phyloP scores from a whole-genome alignment of 352 stramenopile genomes.

The Globisporangium paddicum region DNA sequence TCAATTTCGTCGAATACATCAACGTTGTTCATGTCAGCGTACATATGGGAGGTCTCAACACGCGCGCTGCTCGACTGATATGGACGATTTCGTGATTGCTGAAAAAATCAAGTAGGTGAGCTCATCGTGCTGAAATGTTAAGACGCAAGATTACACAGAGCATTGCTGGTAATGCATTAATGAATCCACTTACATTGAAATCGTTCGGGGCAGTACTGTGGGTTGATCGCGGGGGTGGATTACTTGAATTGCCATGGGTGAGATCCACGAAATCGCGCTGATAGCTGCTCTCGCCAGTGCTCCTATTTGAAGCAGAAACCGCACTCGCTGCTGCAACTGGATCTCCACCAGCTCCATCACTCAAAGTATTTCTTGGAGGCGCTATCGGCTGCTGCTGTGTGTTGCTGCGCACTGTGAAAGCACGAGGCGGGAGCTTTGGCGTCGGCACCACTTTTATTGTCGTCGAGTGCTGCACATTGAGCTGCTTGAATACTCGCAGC shows the following conservation, averaged over 20 bases:
- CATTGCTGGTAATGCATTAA: not conserved
- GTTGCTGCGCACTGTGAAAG: not conserved
- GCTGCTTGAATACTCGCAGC: slow-evolving; percentile 14
- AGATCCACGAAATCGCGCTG: slow-evolving; percentile 24
- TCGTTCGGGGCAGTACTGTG: not conserved
- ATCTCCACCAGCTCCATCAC: not conserved
- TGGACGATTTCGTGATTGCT: not conserved
- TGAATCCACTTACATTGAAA: not conserved
- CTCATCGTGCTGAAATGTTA: not conserved
- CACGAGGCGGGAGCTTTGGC: slow-evolving; percentile 3
- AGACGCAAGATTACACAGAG: not conserved
- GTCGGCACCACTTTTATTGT: slow-evolving; percentile 42
- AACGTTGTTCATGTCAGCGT: slow-evolving; percentile 15
- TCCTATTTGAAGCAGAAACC: not conserved
- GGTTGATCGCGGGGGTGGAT: not conserved
- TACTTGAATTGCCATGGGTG: slow-evolving; percentile 4
- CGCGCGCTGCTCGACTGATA: not conserved
- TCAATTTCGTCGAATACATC: slow-evolving; percentile 35
- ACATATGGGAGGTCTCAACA: not conserved
- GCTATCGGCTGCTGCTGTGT: not conserved
- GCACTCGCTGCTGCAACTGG: not conserved
- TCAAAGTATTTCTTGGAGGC: not conserved
- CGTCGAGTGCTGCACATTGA: slow-evolving; percentile 7
- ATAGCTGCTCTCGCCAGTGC: not conserved
- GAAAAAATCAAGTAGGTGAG: not conserved